phyloP scores from a whole-genome alignment of 441 rosid genomes.

The Breynia disticha region DNA sequence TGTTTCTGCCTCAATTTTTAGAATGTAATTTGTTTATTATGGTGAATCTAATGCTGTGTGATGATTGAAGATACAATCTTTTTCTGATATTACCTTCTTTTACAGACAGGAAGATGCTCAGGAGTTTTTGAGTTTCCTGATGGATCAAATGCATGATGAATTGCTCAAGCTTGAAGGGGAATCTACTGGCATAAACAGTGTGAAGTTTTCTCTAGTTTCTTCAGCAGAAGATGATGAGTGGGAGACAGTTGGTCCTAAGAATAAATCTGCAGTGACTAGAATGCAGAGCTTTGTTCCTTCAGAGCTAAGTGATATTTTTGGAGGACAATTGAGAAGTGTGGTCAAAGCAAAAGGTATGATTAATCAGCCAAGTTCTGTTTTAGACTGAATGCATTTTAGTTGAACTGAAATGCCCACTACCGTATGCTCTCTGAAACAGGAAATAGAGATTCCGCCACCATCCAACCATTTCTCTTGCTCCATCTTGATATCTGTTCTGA shows the following conservation, averaged over 20 bases:
- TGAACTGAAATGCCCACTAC: neutral
- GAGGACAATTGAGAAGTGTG: slow-evolving; percentile 72
- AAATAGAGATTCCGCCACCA: slow-evolving; percentile 69
- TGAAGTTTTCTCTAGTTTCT: slow-evolving; percentile 42
- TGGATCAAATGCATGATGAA: slow-evolving; percentile 92
- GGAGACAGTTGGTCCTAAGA: slow-evolving; percentile 98
- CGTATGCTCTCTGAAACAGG: slow-evolving; percentile 33
- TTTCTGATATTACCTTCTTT: slow-evolving; percentile 13
- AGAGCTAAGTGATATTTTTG: slow-evolving; percentile 75
- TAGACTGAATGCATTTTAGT: neutral
- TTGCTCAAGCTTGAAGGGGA: slow-evolving; percentile 63
- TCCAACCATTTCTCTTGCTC: slow-evolving; percentile 77
- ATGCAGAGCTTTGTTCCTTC: slow-evolving; percentile 76
- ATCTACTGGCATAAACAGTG: slow-evolving; percentile 22
- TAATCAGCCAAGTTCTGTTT: neutral
- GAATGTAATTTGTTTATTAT: neutral
- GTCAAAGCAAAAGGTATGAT: slow-evolving; percentile 73
- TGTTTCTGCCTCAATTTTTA: too few species aligned
- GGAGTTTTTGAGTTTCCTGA: slow-evolving; percentile 81
- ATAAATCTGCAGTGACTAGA: slow-evolving; percentile 88
- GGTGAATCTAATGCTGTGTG: neutral
- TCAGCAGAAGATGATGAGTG: slow-evolving; percentile 84
- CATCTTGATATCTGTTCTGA: slow-evolving; percentile 84
- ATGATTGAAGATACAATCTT: neutral
- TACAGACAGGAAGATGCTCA: slow-evolving; percentile 98